phyloP scores from a whole-genome alignment of 257 asterid species.

The Primulina tabacum region DNA sequence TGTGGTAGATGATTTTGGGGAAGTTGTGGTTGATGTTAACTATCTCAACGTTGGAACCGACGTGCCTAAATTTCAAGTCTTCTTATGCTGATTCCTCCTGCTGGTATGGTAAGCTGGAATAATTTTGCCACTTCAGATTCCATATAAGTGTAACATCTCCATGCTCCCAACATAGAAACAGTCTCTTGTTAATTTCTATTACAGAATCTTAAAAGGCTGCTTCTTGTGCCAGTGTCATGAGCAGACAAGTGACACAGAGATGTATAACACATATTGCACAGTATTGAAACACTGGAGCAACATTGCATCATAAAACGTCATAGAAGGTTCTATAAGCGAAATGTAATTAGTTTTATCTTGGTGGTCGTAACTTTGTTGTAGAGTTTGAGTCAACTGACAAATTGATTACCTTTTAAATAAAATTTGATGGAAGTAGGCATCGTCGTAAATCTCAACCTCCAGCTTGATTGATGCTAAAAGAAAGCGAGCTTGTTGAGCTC shows the following conservation, averaged over 20 bases:
- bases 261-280: background rate
- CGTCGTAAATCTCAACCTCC: too few relatives aligned
- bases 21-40: conserved; percentile 75
- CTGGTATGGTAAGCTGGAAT: conserved; percentile 27
- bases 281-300: too few relatives aligned
- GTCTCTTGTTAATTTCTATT: background rate
- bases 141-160: background rate
- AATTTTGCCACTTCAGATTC: conserved; percentile 8
- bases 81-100: conserved; percentile 61
- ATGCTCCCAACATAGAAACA: background rate
- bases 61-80: conserved; percentile 51
- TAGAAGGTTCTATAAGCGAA: too few relatives aligned
- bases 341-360: too few relatives aligned
- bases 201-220: background rate
- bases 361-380: too few relatives aligned
- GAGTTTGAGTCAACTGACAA: too few relatives aligned
- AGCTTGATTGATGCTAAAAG: too few relatives aligned
- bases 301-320: too few relatives aligned
- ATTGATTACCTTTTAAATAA: too few relatives aligned
- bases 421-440: too few relatives aligned
- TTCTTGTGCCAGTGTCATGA: background rate
- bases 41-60: conserved; percentile 69
- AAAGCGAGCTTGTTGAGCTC: too few relatives aligned
- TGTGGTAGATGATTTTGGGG: conserved; percentile 78
- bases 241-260: background rate